Percentiles rank a stretch among this genome's conserved stretches.
Conservation (phyloP, 495 filamentous ascomycete genomes). For the Annulohypoxylon bovei region DNA sequence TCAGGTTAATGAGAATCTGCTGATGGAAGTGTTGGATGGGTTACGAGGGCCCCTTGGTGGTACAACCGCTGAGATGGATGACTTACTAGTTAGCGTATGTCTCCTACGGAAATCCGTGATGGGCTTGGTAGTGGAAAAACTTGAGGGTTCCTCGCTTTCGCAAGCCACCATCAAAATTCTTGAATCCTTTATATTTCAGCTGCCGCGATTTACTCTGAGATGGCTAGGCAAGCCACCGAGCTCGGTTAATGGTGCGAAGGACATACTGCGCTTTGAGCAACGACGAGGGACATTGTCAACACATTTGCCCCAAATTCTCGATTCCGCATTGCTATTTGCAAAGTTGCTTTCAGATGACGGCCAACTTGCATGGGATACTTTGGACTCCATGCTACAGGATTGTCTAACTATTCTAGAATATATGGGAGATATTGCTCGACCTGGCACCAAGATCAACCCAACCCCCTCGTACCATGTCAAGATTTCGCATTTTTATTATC, state of each 20-base stretch:
- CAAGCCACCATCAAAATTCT: conserved; percentile 45
- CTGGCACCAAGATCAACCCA: conserved; percentile 45
- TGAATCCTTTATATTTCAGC: conserved; percentile 61
- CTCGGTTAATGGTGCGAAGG: conserved; percentile 55
- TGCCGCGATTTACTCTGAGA: conserved; percentile 61
- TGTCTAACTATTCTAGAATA: conserved; percentile 61
- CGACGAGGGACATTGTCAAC: conserved; percentile 61
- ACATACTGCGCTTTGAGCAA: conserved; percentile 63
- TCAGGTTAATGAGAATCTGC: conserved; percentile 48
- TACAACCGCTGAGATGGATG: conserved; percentile 71
- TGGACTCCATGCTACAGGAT: conserved; percentile 66
- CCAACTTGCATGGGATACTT: conserved; percentile 56
- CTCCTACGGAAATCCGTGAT: conserved; percentile 69
- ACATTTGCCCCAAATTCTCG: conserved; percentile 59
- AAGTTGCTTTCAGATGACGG: conserved; percentile 55
- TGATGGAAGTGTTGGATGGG: conserved; percentile 61
- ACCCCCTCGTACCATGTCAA: conserved; percentile 61
- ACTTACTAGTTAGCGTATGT: conserved; percentile 71
- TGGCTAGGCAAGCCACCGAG: conserved; percentile 65
- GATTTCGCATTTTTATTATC: conserved; percentile 84
- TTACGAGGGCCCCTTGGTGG: conserved; percentile 70
- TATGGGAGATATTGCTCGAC: conserved; percentile 49
- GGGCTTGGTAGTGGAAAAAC: conserved; percentile 53
- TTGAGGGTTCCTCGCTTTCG: conserved; percentile 4
- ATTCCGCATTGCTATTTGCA: conserved; percentile 64